Evolutionary conservation across 2,329 filamentous ascomycete species (phyloP).

Genomic region (Pyrenochaeta sp.): DNA sequence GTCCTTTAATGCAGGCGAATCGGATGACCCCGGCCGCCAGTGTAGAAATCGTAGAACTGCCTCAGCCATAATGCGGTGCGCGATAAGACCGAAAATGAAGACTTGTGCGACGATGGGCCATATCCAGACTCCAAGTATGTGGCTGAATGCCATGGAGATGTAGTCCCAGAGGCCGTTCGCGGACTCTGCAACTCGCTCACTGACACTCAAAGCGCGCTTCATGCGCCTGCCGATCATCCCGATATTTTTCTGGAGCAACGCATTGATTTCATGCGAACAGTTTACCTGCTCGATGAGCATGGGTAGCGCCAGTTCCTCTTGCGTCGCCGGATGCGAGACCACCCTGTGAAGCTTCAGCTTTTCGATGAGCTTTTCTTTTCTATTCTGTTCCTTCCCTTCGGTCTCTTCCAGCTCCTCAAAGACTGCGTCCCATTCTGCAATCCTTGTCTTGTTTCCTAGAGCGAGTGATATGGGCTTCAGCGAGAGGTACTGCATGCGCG

Average conservation of each 20-base stretch:
- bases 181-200: slow-evolving; percentile 92
- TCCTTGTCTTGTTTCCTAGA: slow-evolving; percentile 68
- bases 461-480: slow-evolving; percentile 87
- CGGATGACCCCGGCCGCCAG: slow-evolving; percentile 76
- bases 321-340: slow-evolving; percentile 75
- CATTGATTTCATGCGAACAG: slow-evolving; percentile 89
- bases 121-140: slow-evolving; percentile 75
- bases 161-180: slow-evolving; percentile 86
- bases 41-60: slow-evolving; percentile 80
- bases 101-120: slow-evolving; percentile 76
- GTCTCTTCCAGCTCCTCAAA: slow-evolving; percentile 69
- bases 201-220: slow-evolving; percentile 88
- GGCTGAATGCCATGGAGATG: slow-evolving; percentile 72
- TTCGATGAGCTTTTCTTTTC: slow-evolving; percentile 74
- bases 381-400: slow-evolving; percentile 72
- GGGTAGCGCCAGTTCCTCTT: slow-evolving; percentile 81
- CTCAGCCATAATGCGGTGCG: slow-evolving; percentile 83
- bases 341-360: slow-evolving; percentile 92
- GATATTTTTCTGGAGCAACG: slow-evolving; percentile 87
- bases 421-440: slow-evolving; percentile 50
- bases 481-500: slow-evolving; percentile 95
- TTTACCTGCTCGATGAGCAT: slow-evolving; percentile 93
- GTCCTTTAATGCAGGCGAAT: slow-evolving; percentile 88
- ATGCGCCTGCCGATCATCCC: slow-evolving; percentile 81
- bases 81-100: slow-evolving; percentile 81